Evolutionary conservation across 805 yeast genomes (phyloP).

Genomic region (Kluyveromyces dobzhanskii): DNA sequence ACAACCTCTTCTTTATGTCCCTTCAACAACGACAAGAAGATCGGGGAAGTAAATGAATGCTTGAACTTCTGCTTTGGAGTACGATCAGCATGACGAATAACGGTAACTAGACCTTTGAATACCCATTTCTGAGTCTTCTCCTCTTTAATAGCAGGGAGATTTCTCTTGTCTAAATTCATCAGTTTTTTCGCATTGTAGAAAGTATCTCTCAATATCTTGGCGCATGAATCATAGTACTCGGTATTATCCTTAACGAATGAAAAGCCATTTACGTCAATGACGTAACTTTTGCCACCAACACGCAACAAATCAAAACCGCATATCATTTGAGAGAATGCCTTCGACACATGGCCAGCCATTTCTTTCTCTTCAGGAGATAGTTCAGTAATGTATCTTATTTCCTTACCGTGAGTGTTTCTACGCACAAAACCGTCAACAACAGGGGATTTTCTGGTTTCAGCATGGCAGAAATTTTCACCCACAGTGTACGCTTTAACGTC

Average conservation of each 20-base stretch:
- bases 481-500: slow-evolving; percentile 98
- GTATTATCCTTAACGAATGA: slow-evolving; percentile 92
- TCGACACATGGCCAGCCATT: slow-evolving; percentile 74
- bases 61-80: slow-evolving; percentile 98
- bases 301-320: slow-evolving; percentile 95
- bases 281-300: slow-evolving; percentile 81
- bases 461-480: slow-evolving; percentile 86
- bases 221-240: slow-evolving; percentile 76
- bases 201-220: slow-evolving; percentile 65
- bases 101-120: slow-evolving; percentile 84
- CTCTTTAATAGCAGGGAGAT: slow-evolving; percentile 30
- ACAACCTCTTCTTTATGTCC: slow-evolving; percentile 96
- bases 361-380: slow-evolving; percentile 63
- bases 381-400: slow-evolving; percentile 81
- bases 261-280: slow-evolving; percentile 96
- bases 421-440: slow-evolving; percentile 99
- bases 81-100: slow-evolving; percentile 95
- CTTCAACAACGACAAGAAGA: slow-evolving; percentile 77
- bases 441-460: slow-evolving; percentile 96
- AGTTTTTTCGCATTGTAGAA: slow-evolving; percentile 55
- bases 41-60: slow-evolving; percentile 82
- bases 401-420: slow-evolving; percentile 96
- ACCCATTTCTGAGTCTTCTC: slow-evolving; percentile 80
- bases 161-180: slow-evolving; percentile 34
- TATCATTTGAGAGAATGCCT: slow-evolving; percentile 79